These are phyloP conservation scores for Penicillium dipodomyicola DNA, from an alignment of 495 filamentous ascomycete species.

Conservation along the genomic window DNA sequence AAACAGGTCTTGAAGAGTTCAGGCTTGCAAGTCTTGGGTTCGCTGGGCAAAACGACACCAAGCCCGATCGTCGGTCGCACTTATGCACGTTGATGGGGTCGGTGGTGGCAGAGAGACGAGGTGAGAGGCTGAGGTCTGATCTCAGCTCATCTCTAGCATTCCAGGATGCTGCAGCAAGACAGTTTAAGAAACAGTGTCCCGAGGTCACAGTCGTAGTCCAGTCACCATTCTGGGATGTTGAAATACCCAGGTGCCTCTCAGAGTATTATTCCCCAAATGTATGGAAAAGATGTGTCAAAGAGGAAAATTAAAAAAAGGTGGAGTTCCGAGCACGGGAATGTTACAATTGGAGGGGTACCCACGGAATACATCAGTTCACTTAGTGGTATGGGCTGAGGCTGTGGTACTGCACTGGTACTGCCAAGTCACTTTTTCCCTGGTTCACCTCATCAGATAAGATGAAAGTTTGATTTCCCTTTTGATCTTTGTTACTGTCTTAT, in stretches of 20 bases:
- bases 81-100: conserved; percentile 42
- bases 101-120: conserved; percentile 10
- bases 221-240: neutral
- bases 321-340: conserved; percentile 14
- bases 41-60: conserved; percentile 17
- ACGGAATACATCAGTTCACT: conserved; percentile 1
- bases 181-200: conserved; percentile 3
- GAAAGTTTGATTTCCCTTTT: conserved; percentile 8
- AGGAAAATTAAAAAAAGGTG: neutral
- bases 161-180: conserved; percentile 8
- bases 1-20: conserved; percentile 11
- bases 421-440: conserved; percentile 10
- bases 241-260: neutral
- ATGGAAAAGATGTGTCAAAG: neutral
- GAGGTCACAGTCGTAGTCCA: neutral
- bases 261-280: neutral
- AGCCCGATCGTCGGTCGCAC: conserved; percentile 40
- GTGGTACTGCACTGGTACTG: conserved; percentile 12
- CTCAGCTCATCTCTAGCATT: conserved; percentile 20
- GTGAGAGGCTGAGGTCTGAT: conserved; percentile 22
- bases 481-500: neutral
- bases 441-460: conserved; percentile 29
- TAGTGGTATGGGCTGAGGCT: neutral
- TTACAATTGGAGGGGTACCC: conserved; percentile 7
- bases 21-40: conserved; percentile 1